phyloP scores from a whole-genome alignment of 2,329 filamentous ascomycete species.

The Juglanconis oblonga region DNA sequence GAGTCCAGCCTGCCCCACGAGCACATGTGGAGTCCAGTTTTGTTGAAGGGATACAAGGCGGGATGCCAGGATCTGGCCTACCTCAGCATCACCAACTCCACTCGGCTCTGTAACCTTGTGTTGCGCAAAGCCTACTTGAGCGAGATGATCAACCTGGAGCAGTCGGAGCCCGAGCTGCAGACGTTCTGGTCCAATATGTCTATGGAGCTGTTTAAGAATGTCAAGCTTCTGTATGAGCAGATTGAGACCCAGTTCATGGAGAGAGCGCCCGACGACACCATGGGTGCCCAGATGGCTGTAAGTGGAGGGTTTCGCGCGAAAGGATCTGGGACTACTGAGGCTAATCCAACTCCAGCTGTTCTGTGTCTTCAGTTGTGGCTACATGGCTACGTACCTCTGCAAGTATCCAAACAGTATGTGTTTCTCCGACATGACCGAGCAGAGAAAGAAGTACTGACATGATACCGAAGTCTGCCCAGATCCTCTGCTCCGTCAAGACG shows the following conservation, averaged over 20 bases:
- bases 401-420: constrained; percentile 49
- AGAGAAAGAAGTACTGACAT: constrained; percentile 9
- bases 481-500: constrained; percentile 34
- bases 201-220: constrained; percentile 46
- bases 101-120: constrained; percentile 55
- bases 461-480: constrained; percentile 41
- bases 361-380: constrained; percentile 53
- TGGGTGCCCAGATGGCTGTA: constrained; percentile 52
- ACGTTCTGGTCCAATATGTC: constrained; percentile 43
- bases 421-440: not conserved
- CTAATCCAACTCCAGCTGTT: constrained; percentile 35
- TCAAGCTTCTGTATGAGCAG: constrained; percentile 46
- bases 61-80: constrained; percentile 52
- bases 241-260: constrained; percentile 49
- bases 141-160: constrained; percentile 42
- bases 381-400: constrained; percentile 50
- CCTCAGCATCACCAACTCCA: constrained; percentile 52
- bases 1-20: constrained; percentile 45
- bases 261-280: constrained; percentile 43
- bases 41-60: constrained; percentile 43
- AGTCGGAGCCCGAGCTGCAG: constrained; percentile 34
- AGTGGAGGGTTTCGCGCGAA: constrained; percentile 17
- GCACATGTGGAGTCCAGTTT: constrained; percentile 43
- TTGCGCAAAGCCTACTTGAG: constrained; percentile 51
- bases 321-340: not conserved